These are phyloP conservation scores for Lodderomyces parapsilosis DNA, from an alignment of 1,139 yeast genomes.

Conservation along the genomic window DNA sequence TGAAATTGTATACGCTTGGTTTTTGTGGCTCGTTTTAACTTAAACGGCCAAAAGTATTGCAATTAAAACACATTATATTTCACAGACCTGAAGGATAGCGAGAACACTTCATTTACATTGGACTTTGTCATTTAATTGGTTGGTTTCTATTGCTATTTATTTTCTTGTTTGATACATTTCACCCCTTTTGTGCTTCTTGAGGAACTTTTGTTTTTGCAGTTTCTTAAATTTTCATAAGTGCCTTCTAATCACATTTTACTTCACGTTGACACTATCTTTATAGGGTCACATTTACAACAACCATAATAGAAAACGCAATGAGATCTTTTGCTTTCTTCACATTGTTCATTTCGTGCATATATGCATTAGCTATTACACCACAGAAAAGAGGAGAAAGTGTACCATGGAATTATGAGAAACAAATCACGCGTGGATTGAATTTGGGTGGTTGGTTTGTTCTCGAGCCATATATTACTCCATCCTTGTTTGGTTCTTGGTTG, in stretches of 20 bases:
- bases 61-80: no score
- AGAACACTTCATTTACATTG: neutral
- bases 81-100: no score
- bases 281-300: neutral
- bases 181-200: neutral
- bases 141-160: neutral
- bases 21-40: no score
- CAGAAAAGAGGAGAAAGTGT: constrained; percentile 10
- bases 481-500: constrained; percentile 56
- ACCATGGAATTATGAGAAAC: constrained; percentile 48
- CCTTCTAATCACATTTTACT: no score
- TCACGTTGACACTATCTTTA: neutral
- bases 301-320: neutral
- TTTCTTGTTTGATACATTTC: neutral
- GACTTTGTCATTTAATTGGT: neutral
- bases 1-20: no score
- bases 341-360: constrained; percentile 4
- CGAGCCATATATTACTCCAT: constrained; percentile 83
- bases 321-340: constrained; percentile 6
- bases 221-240: neutral
- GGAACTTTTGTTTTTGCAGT: neutral
- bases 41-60: no score
- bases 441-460: constrained; percentile 92
- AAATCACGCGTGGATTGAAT: constrained; percentile 73
- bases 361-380: constrained; percentile 6